Conservation (phyloP, 2,329 filamentous ascomycete genomes). For the Fusarium secorum region DNA sequence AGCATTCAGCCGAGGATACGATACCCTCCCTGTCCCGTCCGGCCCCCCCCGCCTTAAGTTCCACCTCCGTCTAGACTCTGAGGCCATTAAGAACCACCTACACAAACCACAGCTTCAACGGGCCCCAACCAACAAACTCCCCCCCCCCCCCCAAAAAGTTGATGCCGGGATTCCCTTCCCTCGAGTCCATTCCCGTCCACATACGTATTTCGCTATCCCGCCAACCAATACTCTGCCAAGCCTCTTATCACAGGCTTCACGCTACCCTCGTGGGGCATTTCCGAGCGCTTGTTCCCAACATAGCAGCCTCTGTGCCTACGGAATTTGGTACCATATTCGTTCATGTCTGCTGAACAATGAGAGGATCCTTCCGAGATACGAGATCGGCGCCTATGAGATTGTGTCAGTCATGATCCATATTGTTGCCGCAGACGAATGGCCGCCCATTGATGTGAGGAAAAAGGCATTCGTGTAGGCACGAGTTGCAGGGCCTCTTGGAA, state of each 20-base stretch:
- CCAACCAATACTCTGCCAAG: conserved; percentile 9
- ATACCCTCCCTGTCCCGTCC: not conserved
- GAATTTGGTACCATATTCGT: conserved; percentile 5
- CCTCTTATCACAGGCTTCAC: conserved; percentile 3
- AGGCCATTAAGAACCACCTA: not conserved
- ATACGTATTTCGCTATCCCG: not conserved
- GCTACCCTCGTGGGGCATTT: not conserved
- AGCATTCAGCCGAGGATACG: not conserved
- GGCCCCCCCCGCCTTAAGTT: not conserved
- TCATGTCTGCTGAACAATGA: conserved; percentile 1
- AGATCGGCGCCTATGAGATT: conserved; percentile 1
- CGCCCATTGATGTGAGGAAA: not conserved
- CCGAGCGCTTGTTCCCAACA: not conserved
- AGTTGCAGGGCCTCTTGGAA: conserved; percentile 7
- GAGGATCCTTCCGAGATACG: not conserved
- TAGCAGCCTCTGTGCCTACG: not conserved
- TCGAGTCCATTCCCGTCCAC: not conserved
- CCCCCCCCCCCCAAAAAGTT: no score
- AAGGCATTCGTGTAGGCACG: conserved; percentile 4
- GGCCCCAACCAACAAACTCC: not conserved
- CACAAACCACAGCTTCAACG: not conserved
- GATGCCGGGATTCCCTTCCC: not conserved
- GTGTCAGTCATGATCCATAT: not conserved
- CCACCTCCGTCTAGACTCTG: not conserved
- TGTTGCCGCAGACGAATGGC: not conserved